Evolutionary conservation across 2,329 filamentous ascomycete species (phyloP).

Genomic region (Bipolaris victoriae): DNA sequence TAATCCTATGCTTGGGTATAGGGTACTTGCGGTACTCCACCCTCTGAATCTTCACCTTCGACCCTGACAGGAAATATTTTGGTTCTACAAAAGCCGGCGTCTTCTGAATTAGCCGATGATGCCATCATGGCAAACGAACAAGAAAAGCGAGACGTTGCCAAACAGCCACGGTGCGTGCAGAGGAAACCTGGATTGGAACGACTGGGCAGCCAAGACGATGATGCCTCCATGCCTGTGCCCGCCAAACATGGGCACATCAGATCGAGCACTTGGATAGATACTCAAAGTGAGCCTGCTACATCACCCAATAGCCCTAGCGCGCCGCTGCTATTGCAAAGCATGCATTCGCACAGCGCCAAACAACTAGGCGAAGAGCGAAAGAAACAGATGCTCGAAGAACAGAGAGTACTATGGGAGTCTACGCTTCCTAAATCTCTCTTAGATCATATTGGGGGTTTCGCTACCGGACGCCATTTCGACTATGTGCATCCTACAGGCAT

Average conservation of each 20-base stretch:
- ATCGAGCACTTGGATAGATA: conserved; percentile 16
- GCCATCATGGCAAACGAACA: conserved; percentile 16
- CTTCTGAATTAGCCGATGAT: conserved; percentile 15
- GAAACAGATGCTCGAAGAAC: conserved; percentile 15
- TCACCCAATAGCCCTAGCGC: conserved; percentile 7
- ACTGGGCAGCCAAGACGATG: conserved; percentile 18
- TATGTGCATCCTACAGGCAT: conserved; percentile 4
- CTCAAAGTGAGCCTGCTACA: conserved; percentile 10
- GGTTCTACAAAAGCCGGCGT: conserved; percentile 14
- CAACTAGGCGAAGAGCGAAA: conserved; percentile 4
- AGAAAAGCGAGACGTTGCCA: conserved; percentile 21
- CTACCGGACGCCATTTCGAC: conserved; percentile 11
- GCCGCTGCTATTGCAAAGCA: conserved; percentile 13
- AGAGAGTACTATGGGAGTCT: conserved; percentile 29
- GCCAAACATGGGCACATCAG: conserved; percentile 11
- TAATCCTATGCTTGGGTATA: conserved; percentile 43
- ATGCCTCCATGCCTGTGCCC: conserved; percentile 4
- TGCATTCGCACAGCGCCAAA: conserved; percentile 10
- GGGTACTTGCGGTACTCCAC: conserved; percentile 25
- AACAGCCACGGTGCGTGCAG: conserved; percentile 24
- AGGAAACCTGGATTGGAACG: conserved; percentile 23
- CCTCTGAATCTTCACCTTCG: conserved; percentile 16
- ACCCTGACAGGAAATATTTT: conserved; percentile 20
- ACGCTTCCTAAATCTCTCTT: conserved; percentile 22
- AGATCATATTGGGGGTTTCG: conserved; percentile 16